Evolutionary conservation across 352 stramenopile genomes (phyloP), one percentile per base, ranked within the genome.

Genomic region (Phytopythium cucurbitacearum): DNA sequence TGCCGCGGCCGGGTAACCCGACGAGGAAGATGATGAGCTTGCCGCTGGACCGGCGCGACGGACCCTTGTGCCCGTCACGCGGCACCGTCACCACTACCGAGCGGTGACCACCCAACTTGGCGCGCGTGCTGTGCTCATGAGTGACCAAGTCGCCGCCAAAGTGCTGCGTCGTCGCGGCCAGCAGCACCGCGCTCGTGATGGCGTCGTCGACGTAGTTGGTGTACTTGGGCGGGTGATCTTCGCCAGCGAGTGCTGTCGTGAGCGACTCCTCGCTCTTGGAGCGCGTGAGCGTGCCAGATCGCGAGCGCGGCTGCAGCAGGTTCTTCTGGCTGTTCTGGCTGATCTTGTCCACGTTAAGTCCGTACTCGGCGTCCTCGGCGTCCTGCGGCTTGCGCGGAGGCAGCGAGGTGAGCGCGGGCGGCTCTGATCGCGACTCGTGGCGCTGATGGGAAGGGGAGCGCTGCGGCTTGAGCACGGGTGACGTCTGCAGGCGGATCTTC

Each of bases 11-110:
- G 28, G 83, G 83, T 3, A 94, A 65, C 0, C 83, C 83, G 1
- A 94, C 83, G 1, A 94, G 62, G 39, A 94, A 88, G 56, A 94
- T 77, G 32, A 91, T 87, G 7, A 94, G 75, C 55, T 91, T 94
- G 8, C 78, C 80, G 7, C 69, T 71, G 5, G 67, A 70, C 33
- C 66, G 71, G 7, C 80, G 71, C 52, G 73, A 61, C 13, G 64
- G 57, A 4, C 53, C 73, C 38, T 63, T 76, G 21, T 65, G 61
- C 7, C 56, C 62, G 54, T 61, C 56, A 9, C 55, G 50, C 7
- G 60, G 71, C 0, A 58, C 59, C 33, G 66, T 66, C 10, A 89
- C 65, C 3, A 91, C 51, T 47, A 84, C 66, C 15, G 83, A 94
- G 4, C 78, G 80, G 46, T 94, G 83, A 21, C 83, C 83, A 5